A percentile compares a stretch with the other conserved stretches of the same genome.
phyloP scores from a whole-genome alignment of 192 early-diverging fungal genomes.

The Dissophora ornata region DNA sequence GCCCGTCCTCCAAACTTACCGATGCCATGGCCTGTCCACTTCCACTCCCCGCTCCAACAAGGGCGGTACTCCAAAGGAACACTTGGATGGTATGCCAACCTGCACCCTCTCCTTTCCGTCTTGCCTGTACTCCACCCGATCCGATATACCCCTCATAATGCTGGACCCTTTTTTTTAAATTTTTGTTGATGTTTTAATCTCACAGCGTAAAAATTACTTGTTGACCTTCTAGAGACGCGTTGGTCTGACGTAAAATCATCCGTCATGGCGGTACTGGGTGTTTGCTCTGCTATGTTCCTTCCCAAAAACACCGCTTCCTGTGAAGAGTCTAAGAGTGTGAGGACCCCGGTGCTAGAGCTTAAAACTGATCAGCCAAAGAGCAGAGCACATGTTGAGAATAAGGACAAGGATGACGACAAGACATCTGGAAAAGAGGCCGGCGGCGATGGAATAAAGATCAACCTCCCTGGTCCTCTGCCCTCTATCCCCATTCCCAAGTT shows the following conservation, averaged over 20 bases:
- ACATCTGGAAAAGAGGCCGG: background rate
- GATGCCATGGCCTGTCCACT: background rate
- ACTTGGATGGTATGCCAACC: conserved; percentile 4
- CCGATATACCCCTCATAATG: too few species aligned
- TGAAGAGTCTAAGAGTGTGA: conserved; percentile 16
- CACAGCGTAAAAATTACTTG: too few species aligned
- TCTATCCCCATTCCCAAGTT: conserved; percentile 45
- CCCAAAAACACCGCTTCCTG: conserved; percentile 13
- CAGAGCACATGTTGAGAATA: background rate
- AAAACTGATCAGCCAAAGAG: conserved; percentile 18
- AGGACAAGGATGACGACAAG: conserved; percentile 7
- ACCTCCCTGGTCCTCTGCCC: conserved; percentile 38
- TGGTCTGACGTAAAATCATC: conserved; percentile 45
- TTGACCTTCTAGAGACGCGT: conserved; percentile 28
- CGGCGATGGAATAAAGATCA: conserved; percentile 13
- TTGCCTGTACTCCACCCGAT: too few species aligned
- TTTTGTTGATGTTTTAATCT: too few species aligned
- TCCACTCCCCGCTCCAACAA: background rate
- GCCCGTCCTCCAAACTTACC: background rate
- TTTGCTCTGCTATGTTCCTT: conserved; percentile 27
- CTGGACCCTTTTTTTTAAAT: too few species aligned
- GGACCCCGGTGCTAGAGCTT: conserved; percentile 23
- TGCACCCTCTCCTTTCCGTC: background rate
- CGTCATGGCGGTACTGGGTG: conserved; percentile 9
- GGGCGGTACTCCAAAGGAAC: background rate